phyloP scores from a whole-genome alignment of 1,284 basidiomycete genomes.

The Malassezia sp. region DNA sequence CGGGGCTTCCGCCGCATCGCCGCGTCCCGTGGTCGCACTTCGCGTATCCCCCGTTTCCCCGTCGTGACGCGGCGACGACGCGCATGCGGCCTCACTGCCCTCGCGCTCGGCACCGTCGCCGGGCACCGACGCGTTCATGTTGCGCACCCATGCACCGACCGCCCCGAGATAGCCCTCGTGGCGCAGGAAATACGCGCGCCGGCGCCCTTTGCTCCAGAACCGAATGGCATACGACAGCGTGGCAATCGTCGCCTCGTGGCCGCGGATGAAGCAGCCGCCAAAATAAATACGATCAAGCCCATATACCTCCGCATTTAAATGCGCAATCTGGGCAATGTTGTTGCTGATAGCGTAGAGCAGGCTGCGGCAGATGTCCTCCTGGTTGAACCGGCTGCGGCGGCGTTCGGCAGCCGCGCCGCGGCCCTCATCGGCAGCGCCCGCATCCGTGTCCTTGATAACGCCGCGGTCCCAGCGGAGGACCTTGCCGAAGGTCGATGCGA shows the following conservation, averaged over 20 bases:
- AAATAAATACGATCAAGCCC: slow-evolving; percentile 95
- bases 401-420: slow-evolving; percentile 6
- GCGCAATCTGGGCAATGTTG: slow-evolving; percentile 98
- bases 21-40: background rate
- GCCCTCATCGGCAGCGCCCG: background rate
- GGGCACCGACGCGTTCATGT: no score
- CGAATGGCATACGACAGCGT: slow-evolving; percentile 97
- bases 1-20: background rate
- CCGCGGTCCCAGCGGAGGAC: slow-evolving; percentile 69
- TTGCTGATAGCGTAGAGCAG: slow-evolving; percentile 92
- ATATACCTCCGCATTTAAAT: slow-evolving; percentile 99
- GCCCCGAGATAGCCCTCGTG: slow-evolving; percentile 94
- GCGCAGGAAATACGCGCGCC: slow-evolving; percentile 86
- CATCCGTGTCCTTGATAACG: slow-evolving; percentile 1
- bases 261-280: slow-evolving; percentile 96
- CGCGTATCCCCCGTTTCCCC: background rate
- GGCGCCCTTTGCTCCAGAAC: slow-evolving; percentile 98
- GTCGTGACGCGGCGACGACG: background rate
- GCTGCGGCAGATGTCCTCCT: slow-evolving; percentile 81
- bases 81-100: no score
- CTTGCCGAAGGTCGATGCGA: slow-evolving; percentile 95
- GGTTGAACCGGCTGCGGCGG: slow-evolving; percentile 61
- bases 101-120: no score
- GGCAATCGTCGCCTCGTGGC: slow-evolving; percentile 90
- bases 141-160: slow-evolving; percentile 46